These are phyloP conservation scores for Cydonia oblonga DNA, from an alignment of 331 rosid species.

Conservation along the genomic window DNA sequence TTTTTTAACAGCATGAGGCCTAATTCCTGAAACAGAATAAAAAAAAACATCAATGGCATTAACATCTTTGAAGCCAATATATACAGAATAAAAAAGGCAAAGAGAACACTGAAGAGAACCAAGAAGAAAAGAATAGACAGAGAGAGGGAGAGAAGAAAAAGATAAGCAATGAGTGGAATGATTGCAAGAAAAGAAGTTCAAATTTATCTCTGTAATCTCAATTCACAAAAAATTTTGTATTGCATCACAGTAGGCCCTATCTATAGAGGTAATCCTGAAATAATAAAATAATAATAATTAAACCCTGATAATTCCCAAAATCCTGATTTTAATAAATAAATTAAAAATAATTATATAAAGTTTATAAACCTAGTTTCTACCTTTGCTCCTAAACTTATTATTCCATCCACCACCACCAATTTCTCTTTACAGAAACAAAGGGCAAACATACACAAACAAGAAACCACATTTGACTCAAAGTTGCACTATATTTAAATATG, in stretches of 20 bases:
- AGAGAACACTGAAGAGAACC: background rate
- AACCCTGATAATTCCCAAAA: background rate
- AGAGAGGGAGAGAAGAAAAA: background rate
- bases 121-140: background rate
- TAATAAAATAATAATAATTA: background rate
- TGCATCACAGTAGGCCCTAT: background rate
- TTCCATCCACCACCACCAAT: background rate
- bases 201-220: background rate
- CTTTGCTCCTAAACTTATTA: background rate
- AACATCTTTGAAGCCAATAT: background rate
- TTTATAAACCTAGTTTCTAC: background rate
- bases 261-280: background rate
- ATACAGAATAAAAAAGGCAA: background rate
- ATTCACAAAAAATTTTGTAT: background rate
- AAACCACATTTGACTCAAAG: background rate
- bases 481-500: background rate
- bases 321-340: background rate
- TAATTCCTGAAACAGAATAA: constrained; percentile 43
- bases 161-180: background rate
- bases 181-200: background rate
- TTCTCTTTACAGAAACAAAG: background rate
- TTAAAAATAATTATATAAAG: background rate
- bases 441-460: background rate
- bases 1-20: constrained; percentile 84
- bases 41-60: background rate